Conservation (phyloP, 2,329 filamentous ascomycete species). For the Fusarium transvaalense region DNA sequence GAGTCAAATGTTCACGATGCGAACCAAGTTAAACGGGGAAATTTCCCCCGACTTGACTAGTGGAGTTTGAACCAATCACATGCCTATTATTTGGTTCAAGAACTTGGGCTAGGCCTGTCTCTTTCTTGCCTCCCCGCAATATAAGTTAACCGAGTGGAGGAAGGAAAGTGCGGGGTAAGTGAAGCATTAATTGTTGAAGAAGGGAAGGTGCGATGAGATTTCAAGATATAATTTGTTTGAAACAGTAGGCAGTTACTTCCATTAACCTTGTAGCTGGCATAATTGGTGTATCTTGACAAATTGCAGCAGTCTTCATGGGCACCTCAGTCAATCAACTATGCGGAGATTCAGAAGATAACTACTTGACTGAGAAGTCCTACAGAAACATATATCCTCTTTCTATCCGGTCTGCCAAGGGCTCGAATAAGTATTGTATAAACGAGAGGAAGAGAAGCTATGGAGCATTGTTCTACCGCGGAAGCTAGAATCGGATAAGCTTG, state of each 20-base stretch:
- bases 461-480: background rate
- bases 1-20: conserved; percentile 29
- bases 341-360: background rate
- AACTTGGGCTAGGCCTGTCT: background rate
- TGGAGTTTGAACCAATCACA: conserved; percentile 28
- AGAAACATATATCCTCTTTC: background rate
- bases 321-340: background rate
- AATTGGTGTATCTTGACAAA: background rate
- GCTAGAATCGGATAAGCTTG: background rate
- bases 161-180: conserved; percentile 29
- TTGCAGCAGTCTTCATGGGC: background rate
- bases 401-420: background rate
- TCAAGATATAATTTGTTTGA: too few species aligned
- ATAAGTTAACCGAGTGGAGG: conserved; percentile 14
- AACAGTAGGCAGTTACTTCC: too few species aligned
- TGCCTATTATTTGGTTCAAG: background rate
- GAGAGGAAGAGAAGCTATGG: background rate
- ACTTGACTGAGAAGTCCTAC: background rate
- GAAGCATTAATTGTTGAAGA: background rate
- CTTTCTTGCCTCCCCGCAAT: conserved; percentile 29
- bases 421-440: too few species aligned
- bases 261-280: too few species aligned
- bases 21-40: conserved; percentile 41
- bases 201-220: background rate
- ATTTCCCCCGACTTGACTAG: conserved; percentile 37